phyloP scores from a whole-genome alignment of 768 basidiomycete species.

The Amanita exitialis region DNA sequence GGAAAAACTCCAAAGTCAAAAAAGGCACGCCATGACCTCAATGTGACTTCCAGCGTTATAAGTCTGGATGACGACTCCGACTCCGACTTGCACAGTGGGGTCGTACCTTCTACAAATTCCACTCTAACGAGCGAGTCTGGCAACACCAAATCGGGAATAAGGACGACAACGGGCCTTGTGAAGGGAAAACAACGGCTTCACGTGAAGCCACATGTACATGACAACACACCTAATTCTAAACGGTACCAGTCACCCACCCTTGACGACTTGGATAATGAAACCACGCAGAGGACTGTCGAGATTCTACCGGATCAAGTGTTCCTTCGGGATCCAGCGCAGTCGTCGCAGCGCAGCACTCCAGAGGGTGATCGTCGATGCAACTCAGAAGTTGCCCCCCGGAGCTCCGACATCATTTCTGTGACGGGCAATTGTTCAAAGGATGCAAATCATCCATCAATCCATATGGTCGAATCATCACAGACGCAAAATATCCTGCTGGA shows the following conservation, averaged over 20 bases:
- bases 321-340: background rate
- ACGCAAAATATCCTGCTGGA: conserved; percentile 4
- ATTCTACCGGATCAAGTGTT: conserved; percentile 1
- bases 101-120: background rate
- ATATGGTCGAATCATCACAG: conserved; percentile 8
- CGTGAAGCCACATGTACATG: background rate
- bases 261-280: background rate
- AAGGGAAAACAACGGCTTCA: background rate
- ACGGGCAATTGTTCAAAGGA: background rate
- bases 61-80: conserved; percentile 3
- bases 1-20: background rate
- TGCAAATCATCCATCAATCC: background rate
- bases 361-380: background rate
- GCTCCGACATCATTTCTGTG: background rate
- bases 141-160: background rate
- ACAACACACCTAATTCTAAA: background rate
- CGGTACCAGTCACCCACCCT: background rate
- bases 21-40: background rate
- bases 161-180: background rate
- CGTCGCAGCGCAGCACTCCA: background rate
- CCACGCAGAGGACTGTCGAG: background rate
- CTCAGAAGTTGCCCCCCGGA: too few species aligned
- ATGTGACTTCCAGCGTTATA: conserved; percentile 2
- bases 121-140: background rate
- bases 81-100: background rate